Percentiles rank a stretch among this genome's conserved stretches.
phyloP scores from a whole-genome alignment of 257 asterid species.

The Nemophila menziesii region DNA sequence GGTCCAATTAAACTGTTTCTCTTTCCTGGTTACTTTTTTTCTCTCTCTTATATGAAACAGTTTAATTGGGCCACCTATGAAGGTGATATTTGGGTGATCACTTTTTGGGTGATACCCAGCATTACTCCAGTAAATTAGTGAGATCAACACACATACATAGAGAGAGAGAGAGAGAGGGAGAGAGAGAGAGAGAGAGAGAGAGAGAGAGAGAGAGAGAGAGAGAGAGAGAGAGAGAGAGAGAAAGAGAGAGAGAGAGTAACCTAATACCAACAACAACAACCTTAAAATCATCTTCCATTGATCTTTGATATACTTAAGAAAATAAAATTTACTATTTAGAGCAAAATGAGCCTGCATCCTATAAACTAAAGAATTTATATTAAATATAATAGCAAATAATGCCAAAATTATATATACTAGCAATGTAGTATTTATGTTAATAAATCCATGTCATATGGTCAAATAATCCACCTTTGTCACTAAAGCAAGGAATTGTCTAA shows the following conservation, averaged over 20 bases:
- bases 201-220: too few relatives aligned
- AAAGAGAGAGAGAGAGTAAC: neutral
- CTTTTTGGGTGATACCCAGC: too few relatives aligned
- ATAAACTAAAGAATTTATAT: neutral
- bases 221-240: neutral
- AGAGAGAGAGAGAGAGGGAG: too few relatives aligned
- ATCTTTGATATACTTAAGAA: constrained; percentile 27
- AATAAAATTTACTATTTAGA: constrained; percentile 25
- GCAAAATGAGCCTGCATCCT: constrained; percentile 24
- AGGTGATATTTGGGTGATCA: too few relatives aligned
- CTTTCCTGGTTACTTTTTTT: too few relatives aligned
- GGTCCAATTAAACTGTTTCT: too few relatives aligned
- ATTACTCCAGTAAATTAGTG: too few relatives aligned
- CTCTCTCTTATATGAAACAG: too few relatives aligned
- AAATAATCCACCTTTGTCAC: constrained; percentile 59
- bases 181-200: too few relatives aligned
- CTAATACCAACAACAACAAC: constrained; percentile 24
- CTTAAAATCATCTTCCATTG: constrained; percentile 30
- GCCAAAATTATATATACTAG: neutral
- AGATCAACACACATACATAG: neutral
- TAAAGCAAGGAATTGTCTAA: constrained; percentile 59
- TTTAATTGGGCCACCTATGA: too few relatives aligned
- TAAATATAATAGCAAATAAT: too few relatives aligned
- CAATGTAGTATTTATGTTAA: constrained; percentile 35
- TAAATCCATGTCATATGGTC: constrained; percentile 61